Evolutionary conservation across 164 flowering plant genomes (phyloP), one percentile per base, ranked within the genome.

Genomic region (Nymphaea colorata): DNA sequence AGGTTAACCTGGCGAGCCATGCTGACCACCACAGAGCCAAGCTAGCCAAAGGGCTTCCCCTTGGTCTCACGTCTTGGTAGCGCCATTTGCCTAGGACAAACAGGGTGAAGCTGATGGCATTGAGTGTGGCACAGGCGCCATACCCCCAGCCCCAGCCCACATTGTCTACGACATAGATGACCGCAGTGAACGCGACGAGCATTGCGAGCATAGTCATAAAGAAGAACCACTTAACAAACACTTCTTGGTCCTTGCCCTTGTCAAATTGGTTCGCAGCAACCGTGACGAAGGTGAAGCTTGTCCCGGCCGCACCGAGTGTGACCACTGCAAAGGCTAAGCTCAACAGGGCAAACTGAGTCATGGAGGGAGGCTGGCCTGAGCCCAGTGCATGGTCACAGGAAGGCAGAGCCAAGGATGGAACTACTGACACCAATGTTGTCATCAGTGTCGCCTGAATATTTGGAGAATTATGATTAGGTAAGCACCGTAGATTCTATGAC

Each of bases 171-270:
- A 85, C 41, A 41, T 82, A 85, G 15, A 83, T 78, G 15, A 83
- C 42, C 36, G 41, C 81, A 0, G 77, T 76, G 65, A n/a, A n/a
- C 41, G 79, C 70, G 0, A 76, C 53, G 1, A 75, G 64, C 11
- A 10, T 5, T 12, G 72, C 64, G 0, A 67, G 10, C 25, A 78
- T 81, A 7, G 75, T 10, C 1, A 72, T 66, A 64, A 84, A 57
- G 64, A 84, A 77, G 53, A 62, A 85, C 89, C 87, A 84, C 42
- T 84, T 84, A 75, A 87, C 84, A 84, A 82, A 85, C 12, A 11
- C 68, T 3, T 61, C 75, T 47, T 75, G 83, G 41, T 82, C 72
- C 16, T 71, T 64, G 4, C 75, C 15, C 41, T 74, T 80, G 2
- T 76, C 69, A 10, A 80, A 78, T 69, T 83, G 87, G 41, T 78